Evolutionary conservation across 441 rosid genomes (phyloP), one percentile per base, ranked within the genome.

Genomic region (Syzygium syzygioides): DNA sequence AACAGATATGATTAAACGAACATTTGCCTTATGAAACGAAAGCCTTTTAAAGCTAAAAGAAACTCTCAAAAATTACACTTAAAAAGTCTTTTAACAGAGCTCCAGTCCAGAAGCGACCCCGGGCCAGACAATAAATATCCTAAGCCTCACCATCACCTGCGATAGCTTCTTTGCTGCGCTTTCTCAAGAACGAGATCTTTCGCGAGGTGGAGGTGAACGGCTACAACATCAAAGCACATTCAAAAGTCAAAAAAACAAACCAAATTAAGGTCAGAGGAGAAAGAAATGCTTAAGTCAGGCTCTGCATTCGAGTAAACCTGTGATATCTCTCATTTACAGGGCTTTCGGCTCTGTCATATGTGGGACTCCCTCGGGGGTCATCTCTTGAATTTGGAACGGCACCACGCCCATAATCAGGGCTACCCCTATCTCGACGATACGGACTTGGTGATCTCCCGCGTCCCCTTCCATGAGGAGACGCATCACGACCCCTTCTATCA

Each of bases 401-500:
- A 83, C 98, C 96, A 87, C 92, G 95, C 14, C 99, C 99, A 91
- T 96, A 95, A 85, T 97, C 98, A 87, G 98, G 98, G 92, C 99
- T 97, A 14, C 96, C 97, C 88, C 99, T 93, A 87, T 95, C 98
- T 89, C 96, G 95, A 62, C 92, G 94, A 89, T 95, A 95, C n/a
- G 99, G 99, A 90, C 96, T 95, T 32, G 97, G 95, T 25, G 99
- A 96, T 79, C 96, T 92, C 91, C 96, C 93, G 71, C 96, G 93
- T 87, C 92, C 90, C 85, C 94, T 87, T 89, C 94, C 91, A 91
- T 93, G 91, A 12, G 96, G 97, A 56, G 98, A 98, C 88, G 94
- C 93, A 76, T 94, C 97, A 60, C 96, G 97, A 62, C 88, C 93
- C 91, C 97, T 88, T 86, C 90, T 94, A 14, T 95, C 99, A 80